Evolutionary conservation across 2,329 filamentous ascomycete genomes (phyloP), one percentile per base, ranked within the genome.

Genomic region (Xylaria sp.): DNA sequence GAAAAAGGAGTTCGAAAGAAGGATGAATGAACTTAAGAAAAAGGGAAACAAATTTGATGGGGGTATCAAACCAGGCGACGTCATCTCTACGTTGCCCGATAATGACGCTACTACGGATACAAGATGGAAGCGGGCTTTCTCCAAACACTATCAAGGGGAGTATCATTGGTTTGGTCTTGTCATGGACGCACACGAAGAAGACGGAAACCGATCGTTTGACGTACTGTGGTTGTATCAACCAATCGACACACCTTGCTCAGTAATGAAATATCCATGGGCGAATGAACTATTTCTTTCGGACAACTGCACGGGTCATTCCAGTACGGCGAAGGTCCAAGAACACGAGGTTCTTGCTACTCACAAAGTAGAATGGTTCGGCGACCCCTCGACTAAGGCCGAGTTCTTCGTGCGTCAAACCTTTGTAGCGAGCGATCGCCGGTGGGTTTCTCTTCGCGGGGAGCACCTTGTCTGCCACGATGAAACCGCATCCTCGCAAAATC

Each of bases 201-300:
- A 76, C 11, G 82, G 83, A 0, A 71, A 69, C 17, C 79, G 77
- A 0, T 80, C 81, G 1, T 87, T 94, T 11, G 85, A 90, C 63
- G 86, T 94, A 0, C 83, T 92, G 0, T 96, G 92, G 92, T 81
- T 96, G 0, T 95, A 94, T 72, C 83, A 86, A 1, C 86, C 92
- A 0, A 82, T 83, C 0, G 90, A 96, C 62, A 96, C 93, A 0
- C 86, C 90, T 0, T 92, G 93, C 51, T 86, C 85, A 0, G 80
- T 85, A 5, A 89, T 90, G 79, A 85, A 84, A 9, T 97, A 95
- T 72, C 90, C 90, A 0, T 90, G 88, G 78, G 69, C 80, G 0
- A 92, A 94, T 60, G 93, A 97, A 78, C 78, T 96, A 0, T 96
- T 96, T 69, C 79, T 95, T 0, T 93, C 90, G 0, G 88, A 93